phyloP scores from a whole-genome alignment of 2,329 filamentous ascomycete species.

The Fusarium buxicola region DNA sequence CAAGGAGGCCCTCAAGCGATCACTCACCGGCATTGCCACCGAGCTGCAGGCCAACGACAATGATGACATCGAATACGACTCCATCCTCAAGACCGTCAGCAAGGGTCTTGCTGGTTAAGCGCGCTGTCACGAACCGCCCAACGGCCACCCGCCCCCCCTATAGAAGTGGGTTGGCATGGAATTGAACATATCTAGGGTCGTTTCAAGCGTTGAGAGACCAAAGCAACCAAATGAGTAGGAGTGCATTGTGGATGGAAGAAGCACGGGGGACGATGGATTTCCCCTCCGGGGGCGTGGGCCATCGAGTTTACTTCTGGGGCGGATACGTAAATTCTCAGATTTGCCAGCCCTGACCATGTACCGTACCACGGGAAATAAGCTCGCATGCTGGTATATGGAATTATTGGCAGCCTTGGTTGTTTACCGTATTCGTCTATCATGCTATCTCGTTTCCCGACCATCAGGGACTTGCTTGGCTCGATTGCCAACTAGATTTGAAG shows the following conservation, averaged over 20 bases:
- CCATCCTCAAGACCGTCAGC: conserved; percentile 74
- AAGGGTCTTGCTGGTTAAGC: conserved; percentile 67
- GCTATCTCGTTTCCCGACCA: conserved; percentile 8
- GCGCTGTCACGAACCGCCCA: conserved; percentile 22
- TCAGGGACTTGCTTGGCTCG: conserved; percentile 51
- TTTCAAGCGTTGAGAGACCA: conserved; percentile 44
- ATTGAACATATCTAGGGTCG: conserved; percentile 46
- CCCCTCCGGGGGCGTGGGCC: conserved; percentile 26
- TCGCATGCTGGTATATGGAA: conserved; percentile 47
- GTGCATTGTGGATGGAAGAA: conserved; percentile 40
- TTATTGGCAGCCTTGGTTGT: conserved; percentile 35
- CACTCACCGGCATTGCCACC: conserved; percentile 78
- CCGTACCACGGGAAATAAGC: conserved; percentile 46
- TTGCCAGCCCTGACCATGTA: conserved; percentile 48
- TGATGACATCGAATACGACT: conserved; percentile 84
- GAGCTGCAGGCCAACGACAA: conserved; percentile 88
- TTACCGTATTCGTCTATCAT: conserved; percentile 32
- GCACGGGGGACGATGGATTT: conserved; percentile 33
- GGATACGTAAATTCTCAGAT: conserved; percentile 46
- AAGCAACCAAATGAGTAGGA: conserved; percentile 44
- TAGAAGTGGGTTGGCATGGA: conserved; percentile 38
- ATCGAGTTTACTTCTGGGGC: conserved; percentile 41
- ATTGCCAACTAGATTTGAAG: conserved; percentile 79
- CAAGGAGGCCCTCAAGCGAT: conserved; percentile 86
- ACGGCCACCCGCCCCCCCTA: conserved; percentile 24